These are phyloP conservation scores for Venturia asperata DNA, from an alignment of 2,329 filamentous ascomycete genomes.

Conservation along the genomic window DNA sequence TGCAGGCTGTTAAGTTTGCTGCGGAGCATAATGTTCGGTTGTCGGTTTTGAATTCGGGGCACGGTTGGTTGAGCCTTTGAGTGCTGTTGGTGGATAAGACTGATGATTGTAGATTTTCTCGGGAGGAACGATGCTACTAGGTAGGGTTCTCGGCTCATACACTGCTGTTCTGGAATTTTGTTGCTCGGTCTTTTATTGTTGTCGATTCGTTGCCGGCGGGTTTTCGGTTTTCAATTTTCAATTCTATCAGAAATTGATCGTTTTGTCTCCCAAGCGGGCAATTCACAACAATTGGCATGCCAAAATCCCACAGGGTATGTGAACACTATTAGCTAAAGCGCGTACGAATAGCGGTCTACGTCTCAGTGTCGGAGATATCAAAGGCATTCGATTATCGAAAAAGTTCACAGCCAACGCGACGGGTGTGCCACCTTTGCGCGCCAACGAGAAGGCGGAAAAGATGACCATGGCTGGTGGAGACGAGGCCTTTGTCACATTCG, in stretches of 20 bases:
- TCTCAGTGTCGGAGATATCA: conserved; percentile 12
- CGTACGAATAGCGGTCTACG: conserved; percentile 2
- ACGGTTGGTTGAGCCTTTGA: conserved; percentile 8
- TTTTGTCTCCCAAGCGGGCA: not conserved
- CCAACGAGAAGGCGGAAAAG: conserved; percentile 8
- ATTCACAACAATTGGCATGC: not conserved
- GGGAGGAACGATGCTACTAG: conserved; percentile 12
- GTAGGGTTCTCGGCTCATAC: not conserved
- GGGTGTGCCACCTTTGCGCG: conserved; percentile 4
- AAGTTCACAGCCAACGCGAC: conserved; percentile 5
- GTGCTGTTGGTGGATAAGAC: not conserved
- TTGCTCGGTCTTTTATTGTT: no score
- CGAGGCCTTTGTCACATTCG: conserved; percentile 17
- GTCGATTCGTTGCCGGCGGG: no score
- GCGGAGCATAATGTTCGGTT: conserved; percentile 15
- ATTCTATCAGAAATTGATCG: not conserved
- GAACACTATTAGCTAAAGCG: not conserved
- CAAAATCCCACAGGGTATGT: not conserved
- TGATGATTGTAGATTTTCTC: not conserved
- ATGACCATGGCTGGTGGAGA: not conserved
- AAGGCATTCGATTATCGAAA: conserved; percentile 9
- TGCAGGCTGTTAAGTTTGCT: conserved; percentile 19
- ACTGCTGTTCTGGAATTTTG: not conserved
- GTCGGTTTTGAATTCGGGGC: conserved; percentile 16
- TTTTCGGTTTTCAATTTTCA: not conserved